Evolutionary conservation across 1,284 basidiomycete species (phyloP).

Genomic region (Peniophora sp.): DNA sequence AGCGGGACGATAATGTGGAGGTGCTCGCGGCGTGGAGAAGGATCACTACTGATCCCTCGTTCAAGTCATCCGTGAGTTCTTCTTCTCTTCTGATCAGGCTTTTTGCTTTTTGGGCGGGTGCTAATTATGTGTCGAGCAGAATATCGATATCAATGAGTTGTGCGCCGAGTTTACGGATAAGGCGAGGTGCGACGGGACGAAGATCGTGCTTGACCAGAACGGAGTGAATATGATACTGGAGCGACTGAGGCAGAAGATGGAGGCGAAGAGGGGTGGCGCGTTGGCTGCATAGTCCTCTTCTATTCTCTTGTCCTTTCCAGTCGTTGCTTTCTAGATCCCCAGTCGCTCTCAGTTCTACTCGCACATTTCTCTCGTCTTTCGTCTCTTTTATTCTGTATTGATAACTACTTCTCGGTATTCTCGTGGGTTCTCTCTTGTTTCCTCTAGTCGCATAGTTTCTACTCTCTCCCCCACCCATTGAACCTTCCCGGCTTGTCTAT

Average conservation of each 20-base stretch:
- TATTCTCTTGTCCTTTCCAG: not conserved
- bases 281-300: conserved; percentile 1
- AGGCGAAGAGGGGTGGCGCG: not conserved
- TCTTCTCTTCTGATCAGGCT: conserved; percentile 1
- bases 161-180: conserved; percentile 72
- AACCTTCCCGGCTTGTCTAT: too few relatives aligned
- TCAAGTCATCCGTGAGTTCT: conserved; percentile 44
- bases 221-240: conserved; percentile 60
- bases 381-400: conserved; percentile 5
- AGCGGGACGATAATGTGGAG: conserved; percentile 67
- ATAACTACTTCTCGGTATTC: too few relatives aligned
- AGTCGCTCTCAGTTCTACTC: conserved; percentile 3
- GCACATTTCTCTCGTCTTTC: too few relatives aligned
- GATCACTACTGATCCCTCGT: conserved; percentile 64
- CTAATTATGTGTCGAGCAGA: conserved; percentile 28
- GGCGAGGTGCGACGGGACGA: conserved; percentile 73
- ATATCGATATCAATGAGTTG: conserved; percentile 67
- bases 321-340: conserved; percentile 4
- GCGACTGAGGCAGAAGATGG: conserved; percentile 28
- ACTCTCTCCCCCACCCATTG: too few relatives aligned
- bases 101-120: too few relatives aligned
- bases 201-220: conserved; percentile 68
- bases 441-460: too few relatives aligned
- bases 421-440: too few relatives aligned
- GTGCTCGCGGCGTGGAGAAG: conserved; percentile 69